These are phyloP conservation scores for Ehretia macrophylla DNA, from an alignment of 257 asterid genomes.

Conservation along the genomic window DNA sequence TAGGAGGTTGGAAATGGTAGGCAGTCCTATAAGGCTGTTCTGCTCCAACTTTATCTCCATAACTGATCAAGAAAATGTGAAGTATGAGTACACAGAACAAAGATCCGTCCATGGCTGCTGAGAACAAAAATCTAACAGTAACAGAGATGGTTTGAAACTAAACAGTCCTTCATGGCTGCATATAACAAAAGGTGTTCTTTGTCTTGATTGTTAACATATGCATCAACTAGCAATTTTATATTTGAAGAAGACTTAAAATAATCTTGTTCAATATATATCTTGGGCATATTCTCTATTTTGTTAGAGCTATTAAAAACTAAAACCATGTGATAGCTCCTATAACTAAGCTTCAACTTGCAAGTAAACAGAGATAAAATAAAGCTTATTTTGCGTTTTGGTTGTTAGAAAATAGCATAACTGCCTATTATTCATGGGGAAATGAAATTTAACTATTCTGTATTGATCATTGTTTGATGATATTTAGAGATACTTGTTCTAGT, in stretches of 20 bases:
- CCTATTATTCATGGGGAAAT: no score
- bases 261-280: background rate
- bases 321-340: background rate
- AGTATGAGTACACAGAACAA: conserved; percentile 4
- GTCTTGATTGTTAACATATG: background rate
- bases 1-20: conserved; percentile 33
- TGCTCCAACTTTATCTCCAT: conserved; percentile 8
- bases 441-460: no score
- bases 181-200: no score
- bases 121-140: background rate
- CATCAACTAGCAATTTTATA: background rate
- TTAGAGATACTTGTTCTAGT: no score
- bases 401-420: no score
- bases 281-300: background rate
- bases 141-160: background rate
- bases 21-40: conserved; percentile 27
- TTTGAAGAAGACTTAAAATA: no score
- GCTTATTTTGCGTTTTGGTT: background rate
- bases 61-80: conserved; percentile 1
- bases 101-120: conserved; percentile 12
- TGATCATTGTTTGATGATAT: no score
- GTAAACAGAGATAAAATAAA: background rate
- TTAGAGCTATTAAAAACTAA: background rate
- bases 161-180: no score
- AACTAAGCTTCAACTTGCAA: background rate